These are phyloP conservation scores for Aureobasidium zeae DNA, from an alignment of 2,329 filamentous ascomycete species.

Conservation along the genomic window DNA sequence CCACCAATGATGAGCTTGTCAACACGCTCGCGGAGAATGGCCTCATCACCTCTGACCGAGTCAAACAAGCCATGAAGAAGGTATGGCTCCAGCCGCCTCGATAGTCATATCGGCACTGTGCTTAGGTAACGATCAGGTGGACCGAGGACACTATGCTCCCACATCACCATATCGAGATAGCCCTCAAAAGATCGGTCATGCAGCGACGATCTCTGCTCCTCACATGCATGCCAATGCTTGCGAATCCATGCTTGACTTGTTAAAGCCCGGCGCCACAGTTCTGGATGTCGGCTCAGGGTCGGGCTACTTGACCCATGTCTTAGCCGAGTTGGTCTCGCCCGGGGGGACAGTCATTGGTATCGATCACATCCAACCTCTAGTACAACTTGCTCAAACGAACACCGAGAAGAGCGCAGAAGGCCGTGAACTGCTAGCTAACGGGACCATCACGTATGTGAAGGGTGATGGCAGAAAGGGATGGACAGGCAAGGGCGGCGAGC, in stretches of 20 bases:
- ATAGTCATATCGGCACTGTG: neutral
- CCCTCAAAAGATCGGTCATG: constrained; percentile 58
- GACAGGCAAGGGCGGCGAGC: constrained; percentile 37
- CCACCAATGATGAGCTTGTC: constrained; percentile 64
- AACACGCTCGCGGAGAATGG: constrained; percentile 64
- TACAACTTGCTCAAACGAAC: constrained; percentile 34
- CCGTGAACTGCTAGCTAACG: constrained; percentile 51
- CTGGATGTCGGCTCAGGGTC: constrained; percentile 42
- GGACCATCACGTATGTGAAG: constrained; percentile 59
- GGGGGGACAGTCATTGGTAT: constrained; percentile 38
- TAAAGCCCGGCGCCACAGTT: constrained; percentile 43
- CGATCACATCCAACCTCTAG: constrained; percentile 41
- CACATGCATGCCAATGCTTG: constrained; percentile 63
- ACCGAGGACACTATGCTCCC: constrained; percentile 77
- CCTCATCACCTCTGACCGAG: constrained; percentile 61
- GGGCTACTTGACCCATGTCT: constrained; percentile 75
- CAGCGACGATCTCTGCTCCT: constrained; percentile 62
- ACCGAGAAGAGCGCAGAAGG: constrained; percentile 37
- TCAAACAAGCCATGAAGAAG: constrained; percentile 71
- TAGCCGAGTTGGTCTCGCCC: constrained; percentile 64
- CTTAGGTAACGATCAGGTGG: constrained; percentile 49
- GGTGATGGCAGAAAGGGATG: constrained; percentile 53
- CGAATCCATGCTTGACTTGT: constrained; percentile 51
- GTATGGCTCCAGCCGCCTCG: constrained; percentile 41
- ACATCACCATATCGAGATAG: constrained; percentile 61